These are phyloP conservation scores for Starmerella sp. DNA, from an alignment of 805 yeast genomes.

Conservation along the genomic window DNA sequence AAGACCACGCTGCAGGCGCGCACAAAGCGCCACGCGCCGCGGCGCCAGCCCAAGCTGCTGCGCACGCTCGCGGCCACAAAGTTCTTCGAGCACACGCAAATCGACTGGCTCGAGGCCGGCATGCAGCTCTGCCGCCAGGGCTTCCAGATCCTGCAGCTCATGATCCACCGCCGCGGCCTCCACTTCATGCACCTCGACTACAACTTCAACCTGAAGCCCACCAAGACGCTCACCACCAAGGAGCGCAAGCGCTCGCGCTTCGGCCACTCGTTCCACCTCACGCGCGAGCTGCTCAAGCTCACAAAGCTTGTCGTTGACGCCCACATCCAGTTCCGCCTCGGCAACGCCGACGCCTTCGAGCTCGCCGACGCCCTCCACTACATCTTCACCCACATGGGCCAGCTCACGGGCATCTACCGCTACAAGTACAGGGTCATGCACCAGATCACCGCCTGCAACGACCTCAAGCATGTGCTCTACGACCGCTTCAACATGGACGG, in stretches of 20 bases:
- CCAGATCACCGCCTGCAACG: slow-evolving; percentile 92
- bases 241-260: slow-evolving; percentile 92
- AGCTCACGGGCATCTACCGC: slow-evolving; percentile 88
- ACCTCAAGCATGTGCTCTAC: slow-evolving; percentile 83
- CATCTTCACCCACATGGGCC: slow-evolving; percentile 86
- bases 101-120: slow-evolving; percentile 99
- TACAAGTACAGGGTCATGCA: slow-evolving; percentile 98
- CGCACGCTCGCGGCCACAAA: slow-evolving; percentile 64
- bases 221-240: slow-evolving; percentile 89
- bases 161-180: slow-evolving; percentile 82
- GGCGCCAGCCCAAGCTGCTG: slow-evolving; percentile 42
- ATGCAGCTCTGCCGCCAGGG: slow-evolving; percentile 89
- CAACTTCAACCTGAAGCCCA: slow-evolving; percentile 91
- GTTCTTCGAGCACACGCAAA: slow-evolving; percentile 78
- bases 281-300: slow-evolving; percentile 79
- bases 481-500: slow-evolving; percentile 61
- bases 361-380: slow-evolving; percentile 91
- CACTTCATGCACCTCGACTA: slow-evolving; percentile 90
- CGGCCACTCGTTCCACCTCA: slow-evolving; percentile 90
- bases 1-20: slow-evolving; percentile 50
- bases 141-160: slow-evolving; percentile 76
- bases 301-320: slow-evolving; percentile 82
- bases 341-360: slow-evolving; percentile 85
- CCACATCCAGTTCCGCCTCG: slow-evolving; percentile 82
- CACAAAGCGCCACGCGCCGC: slow-evolving; percentile 27